Conservation (phyloP, 345 rosid genomes). For the Eucalyptus tenuipes region DNA sequence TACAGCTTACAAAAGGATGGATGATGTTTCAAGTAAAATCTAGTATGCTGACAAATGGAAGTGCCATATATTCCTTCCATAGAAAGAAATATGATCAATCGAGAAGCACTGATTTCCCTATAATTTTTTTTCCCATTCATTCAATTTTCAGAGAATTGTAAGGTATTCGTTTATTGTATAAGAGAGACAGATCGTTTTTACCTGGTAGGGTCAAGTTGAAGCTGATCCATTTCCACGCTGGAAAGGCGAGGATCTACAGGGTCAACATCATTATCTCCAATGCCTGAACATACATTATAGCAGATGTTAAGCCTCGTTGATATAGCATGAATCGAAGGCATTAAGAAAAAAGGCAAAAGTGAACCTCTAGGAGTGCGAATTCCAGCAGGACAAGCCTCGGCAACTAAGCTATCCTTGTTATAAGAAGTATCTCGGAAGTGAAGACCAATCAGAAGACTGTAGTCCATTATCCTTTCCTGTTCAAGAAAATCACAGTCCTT, state of each 20-base stretch:
- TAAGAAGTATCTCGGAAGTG: constrained; percentile 62
- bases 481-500: constrained; percentile 91
- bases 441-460: constrained; percentile 82
- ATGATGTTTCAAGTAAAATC: not conserved
- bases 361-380: constrained; percentile 49
- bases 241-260: constrained; percentile 16
- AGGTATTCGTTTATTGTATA: not conserved
- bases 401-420: constrained; percentile 1
- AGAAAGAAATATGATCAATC: not conserved
- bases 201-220: constrained; percentile 14
- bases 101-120: not conserved
- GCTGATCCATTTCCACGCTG: constrained; percentile 15
- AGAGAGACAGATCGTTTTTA: not conserved
- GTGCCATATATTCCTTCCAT: not conserved
- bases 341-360: not conserved
- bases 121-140: not conserved
- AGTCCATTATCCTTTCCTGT: constrained; percentile 95
- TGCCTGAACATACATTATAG: constrained; percentile 1
- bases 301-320: not conserved
- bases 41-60: not conserved
- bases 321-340: not conserved
- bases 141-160: not conserved
- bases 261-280: constrained; percentile 6
- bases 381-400: not conserved
- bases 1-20: not conserved